Conservation (phyloP, 2,329 filamentous ascomycete species). For the Fusarium sambucinum region DNA sequence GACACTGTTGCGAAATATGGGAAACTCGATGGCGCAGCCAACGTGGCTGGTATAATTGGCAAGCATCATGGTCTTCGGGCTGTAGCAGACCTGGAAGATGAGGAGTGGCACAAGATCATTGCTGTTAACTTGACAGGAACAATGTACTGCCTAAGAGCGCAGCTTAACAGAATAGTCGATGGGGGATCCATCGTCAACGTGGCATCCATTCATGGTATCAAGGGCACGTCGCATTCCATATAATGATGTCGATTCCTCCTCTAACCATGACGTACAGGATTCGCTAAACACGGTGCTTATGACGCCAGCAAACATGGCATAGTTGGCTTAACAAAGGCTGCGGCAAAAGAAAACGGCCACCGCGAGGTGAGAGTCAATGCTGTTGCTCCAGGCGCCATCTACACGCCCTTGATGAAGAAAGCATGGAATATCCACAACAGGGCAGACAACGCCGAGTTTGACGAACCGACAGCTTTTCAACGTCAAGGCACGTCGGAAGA, state of each 20-base stretch:
- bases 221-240: slow-evolving; percentile 53
- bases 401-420: slow-evolving; percentile 63
- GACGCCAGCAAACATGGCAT: slow-evolving; percentile 57
- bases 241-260: slow-evolving; percentile 3
- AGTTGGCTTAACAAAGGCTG: slow-evolving; percentile 53
- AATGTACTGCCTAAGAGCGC: slow-evolving; percentile 63
- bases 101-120: slow-evolving; percentile 63
- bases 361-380: slow-evolving; percentile 61
- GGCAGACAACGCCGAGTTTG: slow-evolving; percentile 55
- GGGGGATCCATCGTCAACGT: slow-evolving; percentile 71
- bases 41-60: slow-evolving; percentile 66
- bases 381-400: slow-evolving; percentile 62
- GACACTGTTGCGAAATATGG: slow-evolving; percentile 62
- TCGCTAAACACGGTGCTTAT: slow-evolving; percentile 54
- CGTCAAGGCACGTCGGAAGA: slow-evolving; percentile 59
- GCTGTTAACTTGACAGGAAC: slow-evolving; percentile 63
- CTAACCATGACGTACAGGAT: slow-evolving; percentile 47
- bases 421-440: slow-evolving; percentile 53
- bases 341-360: slow-evolving; percentile 56
- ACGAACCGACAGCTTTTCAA: slow-evolving; percentile 57
- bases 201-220: slow-evolving; percentile 60
- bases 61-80: slow-evolving; percentile 56
- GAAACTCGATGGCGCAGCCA: slow-evolving; percentile 66
- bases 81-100: slow-evolving; percentile 59
- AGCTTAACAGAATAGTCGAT: slow-evolving; percentile 55